phyloP scores from a whole-genome alignment of 768 basidiomycete genomes.

The Scleroderma bovista region DNA sequence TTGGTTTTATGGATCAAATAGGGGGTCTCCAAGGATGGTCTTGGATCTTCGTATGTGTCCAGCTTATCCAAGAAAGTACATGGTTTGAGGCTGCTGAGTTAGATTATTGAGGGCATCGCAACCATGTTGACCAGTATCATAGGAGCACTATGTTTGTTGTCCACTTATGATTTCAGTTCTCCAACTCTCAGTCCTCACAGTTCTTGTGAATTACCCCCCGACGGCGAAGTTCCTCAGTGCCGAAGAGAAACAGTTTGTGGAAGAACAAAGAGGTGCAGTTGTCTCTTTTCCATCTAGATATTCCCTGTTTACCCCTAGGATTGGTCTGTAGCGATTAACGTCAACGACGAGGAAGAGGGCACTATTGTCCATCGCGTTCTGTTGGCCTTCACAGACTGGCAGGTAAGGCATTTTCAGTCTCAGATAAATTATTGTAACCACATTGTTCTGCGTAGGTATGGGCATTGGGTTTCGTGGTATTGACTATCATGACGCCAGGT shows the following conservation, averaged over 20 bases:
- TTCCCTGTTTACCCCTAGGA: not conserved
- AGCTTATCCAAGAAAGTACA: not conserved
- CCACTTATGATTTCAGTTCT: not conserved
- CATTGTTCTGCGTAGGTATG: conserved; percentile 1
- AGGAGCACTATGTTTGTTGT: conserved; percentile 42
- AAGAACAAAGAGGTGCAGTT: conserved; percentile 50
- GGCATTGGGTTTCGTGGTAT: conserved; percentile 36
- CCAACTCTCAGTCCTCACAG: conserved; percentile 21
- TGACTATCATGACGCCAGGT: conserved; percentile 57
- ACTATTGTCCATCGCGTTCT: conserved; percentile 48
- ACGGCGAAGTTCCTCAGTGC: conserved; percentile 60
- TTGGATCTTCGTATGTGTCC: conserved; percentile 49
- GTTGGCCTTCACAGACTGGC: conserved; percentile 55
- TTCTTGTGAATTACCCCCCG: conserved; percentile 56
- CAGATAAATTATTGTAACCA: not conserved
- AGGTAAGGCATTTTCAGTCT: conserved; percentile 29
- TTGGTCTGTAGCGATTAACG: conserved; percentile 46
- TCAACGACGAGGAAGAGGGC: conserved; percentile 56
- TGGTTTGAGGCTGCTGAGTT: not conserved
- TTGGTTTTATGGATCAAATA: conserved; percentile 45
- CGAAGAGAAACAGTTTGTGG: conserved; percentile 51
- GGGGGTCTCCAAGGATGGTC: conserved; percentile 48
- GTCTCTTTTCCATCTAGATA: not conserved
- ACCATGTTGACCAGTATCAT: conserved; percentile 54
- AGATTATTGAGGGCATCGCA: conserved; percentile 10